Evolutionary conservation across 1,284 basidiomycete genomes (phyloP).

Genomic region (Tilletiaria anomala): DNA sequence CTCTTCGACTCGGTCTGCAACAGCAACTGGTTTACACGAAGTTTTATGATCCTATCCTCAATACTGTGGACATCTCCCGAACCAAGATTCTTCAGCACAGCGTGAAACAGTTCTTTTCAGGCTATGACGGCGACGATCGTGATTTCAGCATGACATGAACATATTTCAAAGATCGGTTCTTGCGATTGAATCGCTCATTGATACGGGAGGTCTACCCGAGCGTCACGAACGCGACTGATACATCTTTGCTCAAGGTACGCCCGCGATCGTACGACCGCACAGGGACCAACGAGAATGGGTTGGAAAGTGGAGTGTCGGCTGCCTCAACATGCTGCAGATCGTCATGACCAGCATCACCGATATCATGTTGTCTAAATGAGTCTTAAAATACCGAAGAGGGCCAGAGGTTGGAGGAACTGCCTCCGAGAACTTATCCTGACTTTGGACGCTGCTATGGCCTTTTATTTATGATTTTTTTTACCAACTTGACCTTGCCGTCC

Average conservation of each 20-base stretch:
- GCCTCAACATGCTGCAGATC: no score
- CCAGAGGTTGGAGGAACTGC: no score
- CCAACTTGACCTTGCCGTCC: no score
- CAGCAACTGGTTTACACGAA: conserved; percentile 79
- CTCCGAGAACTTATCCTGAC: no score
- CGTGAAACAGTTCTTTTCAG: conserved; percentile 58
- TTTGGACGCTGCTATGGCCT: no score
- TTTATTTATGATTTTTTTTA: no score
- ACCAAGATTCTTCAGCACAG: conserved; percentile 65
- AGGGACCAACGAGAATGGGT: no score
- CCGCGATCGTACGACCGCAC: no score
- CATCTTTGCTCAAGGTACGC: conserved; percentile 68
- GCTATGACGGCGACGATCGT: conserved; percentile 39
- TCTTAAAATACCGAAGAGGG: no score
- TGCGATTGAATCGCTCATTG: conserved; percentile 62
- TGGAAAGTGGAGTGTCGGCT: no score
- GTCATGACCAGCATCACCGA: conserved; percentile 54
- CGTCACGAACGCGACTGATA: conserved; percentile 85
- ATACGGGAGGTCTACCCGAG: conserved; percentile 78
- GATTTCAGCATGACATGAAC: conserved; percentile 63
- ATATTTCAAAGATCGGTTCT: conserved; percentile 79
- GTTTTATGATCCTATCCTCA: conserved; percentile 59
- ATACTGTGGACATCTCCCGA: conserved; percentile 58
- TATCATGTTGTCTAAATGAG: conserved; percentile 28
- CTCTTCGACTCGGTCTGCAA: conserved; percentile 96